phyloP scores from a whole-genome alignment of 2,329 filamentous ascomycete genomes.

The Bipolaris oryzae region DNA sequence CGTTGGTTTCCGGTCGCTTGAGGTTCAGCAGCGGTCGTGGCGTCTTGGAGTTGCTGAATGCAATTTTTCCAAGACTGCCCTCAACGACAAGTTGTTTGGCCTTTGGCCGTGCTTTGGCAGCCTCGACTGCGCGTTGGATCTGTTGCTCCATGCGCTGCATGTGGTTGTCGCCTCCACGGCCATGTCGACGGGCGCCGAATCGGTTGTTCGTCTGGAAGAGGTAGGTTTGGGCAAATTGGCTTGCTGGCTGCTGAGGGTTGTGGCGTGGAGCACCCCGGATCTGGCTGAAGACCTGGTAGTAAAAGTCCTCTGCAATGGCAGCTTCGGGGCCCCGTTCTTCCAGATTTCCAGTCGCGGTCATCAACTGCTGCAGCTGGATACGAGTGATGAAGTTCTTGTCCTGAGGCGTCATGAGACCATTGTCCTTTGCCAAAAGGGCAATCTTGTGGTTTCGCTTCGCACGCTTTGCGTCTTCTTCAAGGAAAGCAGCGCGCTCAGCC shows the following conservation, averaged over 20 bases:
- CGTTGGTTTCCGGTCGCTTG: conserved; percentile 77
- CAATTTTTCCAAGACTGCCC: conserved; percentile 95
- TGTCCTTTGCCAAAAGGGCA: conserved; percentile 87
- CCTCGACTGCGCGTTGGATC: conserved; percentile 94
- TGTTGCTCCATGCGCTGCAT: conserved; percentile 99
- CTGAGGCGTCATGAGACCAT: conserved; percentile 97
- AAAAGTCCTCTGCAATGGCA: conserved; percentile 89
- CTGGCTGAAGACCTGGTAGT: conserved; percentile 96
- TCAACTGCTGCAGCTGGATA: conserved; percentile 94
- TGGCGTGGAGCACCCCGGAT: conserved; percentile 89
- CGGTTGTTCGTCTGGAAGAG: conserved; percentile 92
- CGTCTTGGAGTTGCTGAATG: conserved; percentile 98
- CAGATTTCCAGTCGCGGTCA: conserved; percentile 87
- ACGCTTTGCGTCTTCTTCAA: conserved; percentile 90
- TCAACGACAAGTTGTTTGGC: conserved; percentile 97
- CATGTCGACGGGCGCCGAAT: conserved; percentile 76
- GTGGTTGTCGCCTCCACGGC: conserved; percentile 89
- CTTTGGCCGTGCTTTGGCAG: conserved; percentile 96
- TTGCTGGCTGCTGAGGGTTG: conserved; percentile 89
- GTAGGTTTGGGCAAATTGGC: conserved; percentile 97
- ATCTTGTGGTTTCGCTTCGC: conserved; percentile 99
- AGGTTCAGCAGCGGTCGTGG: conserved; percentile 94
- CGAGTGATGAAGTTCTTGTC: conserved; percentile 99
- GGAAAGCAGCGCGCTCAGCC: conserved; percentile 79
- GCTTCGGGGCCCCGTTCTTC: conserved; percentile 81